These are phyloP conservation scores for Xylaria multiplex DNA, from an alignment of 2,329 filamentous ascomycete genomes.

Conservation along the genomic window DNA sequence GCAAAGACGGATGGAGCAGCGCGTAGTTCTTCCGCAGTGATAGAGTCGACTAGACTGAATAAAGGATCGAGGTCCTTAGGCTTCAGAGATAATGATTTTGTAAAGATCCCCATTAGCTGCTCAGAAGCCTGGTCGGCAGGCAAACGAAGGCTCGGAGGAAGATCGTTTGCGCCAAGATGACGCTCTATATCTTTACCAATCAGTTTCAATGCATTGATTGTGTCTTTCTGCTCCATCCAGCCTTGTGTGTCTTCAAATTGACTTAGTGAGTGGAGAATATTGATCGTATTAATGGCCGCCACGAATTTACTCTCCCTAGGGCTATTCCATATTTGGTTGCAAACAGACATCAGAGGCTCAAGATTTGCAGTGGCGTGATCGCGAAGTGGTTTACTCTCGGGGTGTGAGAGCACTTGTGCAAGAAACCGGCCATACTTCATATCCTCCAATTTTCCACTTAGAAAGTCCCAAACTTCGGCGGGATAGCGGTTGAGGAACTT, in stretches of 20 bases:
- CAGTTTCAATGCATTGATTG: slow-evolving; percentile 67
- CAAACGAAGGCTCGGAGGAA: slow-evolving; percentile 79
- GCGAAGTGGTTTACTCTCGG: slow-evolving; percentile 78
- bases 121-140: slow-evolving; percentile 90
- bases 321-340: slow-evolving; percentile 70
- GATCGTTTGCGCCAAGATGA: slow-evolving; percentile 74
- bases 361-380: slow-evolving; percentile 79
- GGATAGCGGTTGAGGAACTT: slow-evolving; percentile 95
- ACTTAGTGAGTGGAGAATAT: slow-evolving; percentile 82
- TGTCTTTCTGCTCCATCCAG: slow-evolving; percentile 77
- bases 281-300: slow-evolving; percentile 86
- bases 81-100: slow-evolving; percentile 78
- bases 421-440: slow-evolving; percentile 90
- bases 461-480: slow-evolving; percentile 83
- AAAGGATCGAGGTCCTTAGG: slow-evolving; percentile 83
- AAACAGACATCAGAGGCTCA: slow-evolving; percentile 74
- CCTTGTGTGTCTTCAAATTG: slow-evolving; percentile 70
- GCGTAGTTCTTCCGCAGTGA: slow-evolving; percentile 86
- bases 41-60: slow-evolving; percentile 83
- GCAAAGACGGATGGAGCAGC: slow-evolving; percentile 77
- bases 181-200: slow-evolving; percentile 82
- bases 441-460: slow-evolving; percentile 82
- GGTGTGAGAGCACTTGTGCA: slow-evolving; percentile 82
- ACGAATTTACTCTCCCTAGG: slow-evolving; percentile 74
- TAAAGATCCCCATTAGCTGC: slow-evolving; percentile 86